Evolutionary conservation across 805 yeast species (phyloP).

Genomic region (Clavispora carvajalis): DNA sequence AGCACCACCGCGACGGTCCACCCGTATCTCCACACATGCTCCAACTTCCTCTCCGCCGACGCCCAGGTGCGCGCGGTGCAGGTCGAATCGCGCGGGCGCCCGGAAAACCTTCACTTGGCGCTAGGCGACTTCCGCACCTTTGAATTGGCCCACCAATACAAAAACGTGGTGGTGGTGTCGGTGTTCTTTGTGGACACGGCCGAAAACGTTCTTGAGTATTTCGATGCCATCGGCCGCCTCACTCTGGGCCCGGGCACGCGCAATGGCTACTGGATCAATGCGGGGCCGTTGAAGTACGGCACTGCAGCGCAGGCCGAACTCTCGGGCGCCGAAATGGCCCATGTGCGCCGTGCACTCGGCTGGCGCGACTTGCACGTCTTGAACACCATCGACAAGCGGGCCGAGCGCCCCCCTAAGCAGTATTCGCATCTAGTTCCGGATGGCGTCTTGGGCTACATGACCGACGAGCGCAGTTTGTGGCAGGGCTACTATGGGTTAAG

Average conservation of each 20-base stretch:
- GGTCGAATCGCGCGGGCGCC: slow-evolving; percentile 27
- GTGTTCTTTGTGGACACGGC: slow-evolving; percentile 91
- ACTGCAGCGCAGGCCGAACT: slow-evolving; percentile 74
- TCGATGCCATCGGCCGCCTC: slow-evolving; percentile 55
- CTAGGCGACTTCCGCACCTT: slow-evolving; percentile 65
- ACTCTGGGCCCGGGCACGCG: slow-evolving; percentile 25
- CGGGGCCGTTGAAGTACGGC: slow-evolving; percentile 92
- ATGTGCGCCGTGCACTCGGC: slow-evolving; percentile 52
- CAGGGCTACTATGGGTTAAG: slow-evolving; percentile 71
- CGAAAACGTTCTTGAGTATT: slow-evolving; percentile 71
- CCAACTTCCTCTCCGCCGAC: slow-evolving; percentile 48
- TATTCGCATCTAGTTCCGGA: background rate
- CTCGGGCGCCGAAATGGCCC: slow-evolving; percentile 59
- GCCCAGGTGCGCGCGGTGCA: slow-evolving; percentile 48
- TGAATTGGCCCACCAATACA: slow-evolving; percentile 26
- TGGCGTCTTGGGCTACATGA: slow-evolving; percentile 53
- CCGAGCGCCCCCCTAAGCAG: slow-evolving; percentile 2
- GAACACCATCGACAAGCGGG: slow-evolving; percentile 10
- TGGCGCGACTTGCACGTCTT: slow-evolving; percentile 43
- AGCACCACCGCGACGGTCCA: background rate
- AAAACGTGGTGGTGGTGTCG: slow-evolving; percentile 53
- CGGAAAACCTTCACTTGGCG: slow-evolving; percentile 42
- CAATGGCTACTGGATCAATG: slow-evolving; percentile 75
- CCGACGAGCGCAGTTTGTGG: slow-evolving; percentile 64
- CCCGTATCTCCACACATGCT: slow-evolving; percentile 53